Evolutionary conservation across 345 rosid species (phyloP), one percentile per base, ranked within the genome.

Genomic region (Lagerstroemia speciosa): DNA sequence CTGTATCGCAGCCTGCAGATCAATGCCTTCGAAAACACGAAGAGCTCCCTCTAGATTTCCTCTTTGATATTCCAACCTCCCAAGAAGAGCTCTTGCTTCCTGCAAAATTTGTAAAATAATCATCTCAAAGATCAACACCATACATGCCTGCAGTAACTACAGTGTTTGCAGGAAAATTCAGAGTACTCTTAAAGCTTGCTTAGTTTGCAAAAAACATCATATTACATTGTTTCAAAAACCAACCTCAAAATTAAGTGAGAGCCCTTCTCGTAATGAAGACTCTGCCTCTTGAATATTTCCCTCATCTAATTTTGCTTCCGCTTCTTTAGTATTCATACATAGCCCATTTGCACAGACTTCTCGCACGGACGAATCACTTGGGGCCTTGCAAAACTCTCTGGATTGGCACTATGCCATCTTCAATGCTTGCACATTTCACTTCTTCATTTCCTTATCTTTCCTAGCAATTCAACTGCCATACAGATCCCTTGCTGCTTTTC

Each of bases 11-110:
- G 91, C 91, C 65, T 89, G 93, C 68, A 93, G 92, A 75, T 93
- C 97, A 79, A 93, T 91, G 75, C 98, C 98, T 73, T 93, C 94
- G 69, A 89, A 86, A 67, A 91, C 91, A 74, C 85, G 94, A 73
- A 93, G 94, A 26, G 98, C 97, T 38, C 89, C 91, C 79, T 93
- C 96, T 32, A 93, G 69, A 73, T 93, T 91, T 68, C 97, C 98
- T 86, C 97, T 83, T 76, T 93, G 97, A 73, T 93, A 93, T 38
- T 93, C 96, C 75, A 93, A 74, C 79, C 88, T 89, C 68, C 97
- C 98, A 73, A 93, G 89, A 79, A 93, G 93, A 68, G 98, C 94
- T 78, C 96, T 91, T 43, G 98, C 97, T 84, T 93, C 97, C 97
- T 93, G 66, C 62, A 72, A 76, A 72, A 34, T 69, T 76, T 27